These are phyloP conservation scores for Xerocomus spinulosus DNA, from an alignment of 768 basidiomycete genomes.

Conservation along the genomic window DNA sequence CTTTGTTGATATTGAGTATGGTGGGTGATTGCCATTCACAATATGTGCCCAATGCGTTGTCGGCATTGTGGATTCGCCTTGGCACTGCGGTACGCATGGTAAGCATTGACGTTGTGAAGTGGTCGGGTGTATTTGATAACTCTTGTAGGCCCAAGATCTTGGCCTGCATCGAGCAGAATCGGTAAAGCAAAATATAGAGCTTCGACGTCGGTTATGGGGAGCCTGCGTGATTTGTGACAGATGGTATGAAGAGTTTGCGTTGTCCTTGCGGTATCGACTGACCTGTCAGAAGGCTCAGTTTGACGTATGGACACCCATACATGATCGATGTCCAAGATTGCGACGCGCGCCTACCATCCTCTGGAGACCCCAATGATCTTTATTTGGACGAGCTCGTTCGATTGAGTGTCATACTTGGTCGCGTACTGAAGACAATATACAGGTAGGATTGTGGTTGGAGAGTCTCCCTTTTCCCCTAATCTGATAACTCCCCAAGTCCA, in stretches of 20 bases:
- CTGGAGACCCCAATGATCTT: slow-evolving; percentile 70
- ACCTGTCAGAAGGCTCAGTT: slow-evolving; percentile 57
- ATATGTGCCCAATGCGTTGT: slow-evolving; percentile 80
- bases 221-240: slow-evolving; percentile 92
- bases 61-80: slow-evolving; percentile 79
- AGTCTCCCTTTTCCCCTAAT: slow-evolving; percentile 7
- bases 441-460: slow-evolving; percentile 43
- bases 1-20: slow-evolving; percentile 81
- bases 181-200: slow-evolving; percentile 77
- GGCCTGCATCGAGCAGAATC: slow-evolving; percentile 92
- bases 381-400: slow-evolving; percentile 92
- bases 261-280: not conserved
- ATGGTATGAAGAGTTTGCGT: slow-evolving; percentile 52
- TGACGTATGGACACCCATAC: slow-evolving; percentile 88
- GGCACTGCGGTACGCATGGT: slow-evolving; percentile 94
- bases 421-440: slow-evolving; percentile 91
- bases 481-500: slow-evolving; percentile 45
- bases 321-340: slow-evolving; percentile 98
- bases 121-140: slow-evolving; percentile 13
- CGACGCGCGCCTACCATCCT: slow-evolving; percentile 88
- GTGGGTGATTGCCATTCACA: slow-evolving; percentile 88
- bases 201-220: slow-evolving; percentile 88
- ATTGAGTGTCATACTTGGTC: slow-evolving; percentile 85
- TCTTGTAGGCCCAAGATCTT: slow-evolving; percentile 83
- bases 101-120: slow-evolving; percentile 24